A percentile compares a stretch with the other conserved stretches of the same genome.
Conservation (phyloP, 768 basidiomycete genomes). For the Auriscalpium orientale region DNA sequence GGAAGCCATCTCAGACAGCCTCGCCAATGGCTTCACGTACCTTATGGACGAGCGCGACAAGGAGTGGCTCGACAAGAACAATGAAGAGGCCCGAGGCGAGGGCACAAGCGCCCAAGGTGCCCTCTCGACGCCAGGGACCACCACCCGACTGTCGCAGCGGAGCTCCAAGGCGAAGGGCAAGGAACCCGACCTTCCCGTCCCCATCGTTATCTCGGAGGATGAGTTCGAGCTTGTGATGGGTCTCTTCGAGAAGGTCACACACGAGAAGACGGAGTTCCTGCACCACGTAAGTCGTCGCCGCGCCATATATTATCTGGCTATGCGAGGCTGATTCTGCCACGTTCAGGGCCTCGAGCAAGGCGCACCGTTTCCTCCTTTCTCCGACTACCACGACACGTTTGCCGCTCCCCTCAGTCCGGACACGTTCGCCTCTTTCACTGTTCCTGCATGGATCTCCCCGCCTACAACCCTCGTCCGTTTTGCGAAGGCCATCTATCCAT, state of each 20-base stretch:
- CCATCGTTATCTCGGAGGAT: constrained; percentile 74
- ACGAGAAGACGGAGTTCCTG: constrained; percentile 83
- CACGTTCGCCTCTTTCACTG: constrained; percentile 59
- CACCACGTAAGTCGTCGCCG: constrained; percentile 64
- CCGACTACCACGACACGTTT: constrained; percentile 66
- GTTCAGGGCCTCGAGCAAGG: constrained; percentile 55
- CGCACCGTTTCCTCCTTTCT: constrained; percentile 63
- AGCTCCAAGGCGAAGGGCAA: constrained; percentile 82
- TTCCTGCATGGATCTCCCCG: constrained; percentile 64
- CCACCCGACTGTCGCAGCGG: constrained; percentile 43
- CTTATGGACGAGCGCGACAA: constrained; percentile 95
- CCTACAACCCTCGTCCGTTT: constrained; percentile 57
- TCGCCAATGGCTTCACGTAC: constrained; percentile 76
- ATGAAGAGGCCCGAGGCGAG: constrained; percentile 78
- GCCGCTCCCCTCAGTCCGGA: constrained; percentile 49
- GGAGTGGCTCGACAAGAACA: constrained; percentile 90
- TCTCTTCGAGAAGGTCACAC: constrained; percentile 83
- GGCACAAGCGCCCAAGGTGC: constrained; percentile 76
- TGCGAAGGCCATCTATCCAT: constrained; percentile 71
- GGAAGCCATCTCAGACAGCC: constrained; percentile 51
- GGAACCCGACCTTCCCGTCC: constrained; percentile 61
- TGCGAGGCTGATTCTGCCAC: constrained; percentile 1
- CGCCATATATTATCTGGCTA: background rate
- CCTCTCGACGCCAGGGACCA: constrained; percentile 45
- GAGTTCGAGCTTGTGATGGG: constrained; percentile 96